Conservation (phyloP, 345 rosid genomes). For the Moringa oleifera region DNA sequence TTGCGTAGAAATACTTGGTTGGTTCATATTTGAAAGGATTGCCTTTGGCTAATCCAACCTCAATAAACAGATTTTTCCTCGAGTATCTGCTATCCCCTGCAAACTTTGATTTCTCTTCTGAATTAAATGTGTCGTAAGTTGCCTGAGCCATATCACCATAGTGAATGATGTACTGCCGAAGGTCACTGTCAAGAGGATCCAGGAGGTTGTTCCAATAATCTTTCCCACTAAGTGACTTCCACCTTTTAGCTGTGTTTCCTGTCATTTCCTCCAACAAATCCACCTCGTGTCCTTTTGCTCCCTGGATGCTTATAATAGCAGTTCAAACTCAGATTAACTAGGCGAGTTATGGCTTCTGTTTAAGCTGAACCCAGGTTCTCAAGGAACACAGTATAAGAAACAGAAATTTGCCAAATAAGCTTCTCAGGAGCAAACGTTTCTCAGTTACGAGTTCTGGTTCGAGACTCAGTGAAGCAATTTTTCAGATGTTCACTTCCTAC, state of each 20-base stretch:
- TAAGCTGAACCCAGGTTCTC: no score
- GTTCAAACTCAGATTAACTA: no score
- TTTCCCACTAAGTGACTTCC: constrained; percentile 62
- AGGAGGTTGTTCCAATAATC: constrained; percentile 48
- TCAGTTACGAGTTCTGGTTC: no score
- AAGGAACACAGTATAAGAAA: no score
- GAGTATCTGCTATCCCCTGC: constrained; percentile 10
- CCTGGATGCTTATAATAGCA: no score
- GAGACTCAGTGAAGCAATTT: no score
- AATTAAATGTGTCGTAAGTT: constrained; percentile 36
- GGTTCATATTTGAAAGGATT: constrained; percentile 29
- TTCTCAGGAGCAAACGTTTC: no score
- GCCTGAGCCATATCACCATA: constrained; percentile 56
- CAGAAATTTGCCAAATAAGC: no score
- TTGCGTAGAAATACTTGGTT: constrained; percentile 58
- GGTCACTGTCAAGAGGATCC: constrained; percentile 68
- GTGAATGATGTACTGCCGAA: constrained; percentile 60
- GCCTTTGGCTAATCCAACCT: neutral
- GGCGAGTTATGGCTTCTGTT: no score
- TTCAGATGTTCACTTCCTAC: no score
- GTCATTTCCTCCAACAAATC: neutral
- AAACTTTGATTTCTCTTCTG: constrained; percentile 19
- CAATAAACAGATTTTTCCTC: neutral
- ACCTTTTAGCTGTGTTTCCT: constrained; percentile 38
- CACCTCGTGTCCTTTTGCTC: no score